A percentile compares a stretch with the other conserved stretches of the same genome.
Conservation (phyloP, 352 stramenopile genomes). For the Elongisporangium senticosum region DNA sequence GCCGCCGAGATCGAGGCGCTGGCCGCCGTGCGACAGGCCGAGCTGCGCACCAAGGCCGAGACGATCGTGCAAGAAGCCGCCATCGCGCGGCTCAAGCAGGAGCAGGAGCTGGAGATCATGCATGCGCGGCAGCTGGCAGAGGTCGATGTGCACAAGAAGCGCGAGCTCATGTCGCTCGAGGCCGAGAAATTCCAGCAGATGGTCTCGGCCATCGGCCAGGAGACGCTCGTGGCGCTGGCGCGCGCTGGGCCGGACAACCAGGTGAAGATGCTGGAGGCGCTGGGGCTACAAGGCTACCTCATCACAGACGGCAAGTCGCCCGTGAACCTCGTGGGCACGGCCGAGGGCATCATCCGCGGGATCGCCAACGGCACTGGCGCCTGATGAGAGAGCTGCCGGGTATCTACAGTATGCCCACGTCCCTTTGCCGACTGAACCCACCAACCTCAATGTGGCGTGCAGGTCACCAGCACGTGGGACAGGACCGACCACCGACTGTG, state of each 20-base stretch:
- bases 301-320: slow-evolving; percentile 82
- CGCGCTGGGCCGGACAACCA: slow-evolving; percentile 67
- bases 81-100: slow-evolving; percentile 44
- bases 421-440: no score
- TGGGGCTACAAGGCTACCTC: slow-evolving; percentile 77
- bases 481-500: no score
- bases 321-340: slow-evolving; percentile 70
- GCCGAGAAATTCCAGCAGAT: slow-evolving; percentile 81
- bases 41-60: slow-evolving; percentile 58
- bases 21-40: slow-evolving; percentile 61
- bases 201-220: slow-evolving; percentile 64
- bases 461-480: no score
- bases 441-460: no score
- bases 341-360: slow-evolving; percentile 65
- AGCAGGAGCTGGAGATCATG: slow-evolving; percentile 51
- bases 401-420: no score
- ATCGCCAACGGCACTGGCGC: slow-evolving; percentile 31
- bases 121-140: slow-evolving; percentile 58
- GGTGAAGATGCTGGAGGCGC: slow-evolving; percentile 68
- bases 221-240: slow-evolving; percentile 71
- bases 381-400: no score
- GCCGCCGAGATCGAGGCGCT: slow-evolving; percentile 70
- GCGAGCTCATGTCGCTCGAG: slow-evolving; percentile 73
- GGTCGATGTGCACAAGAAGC: slow-evolving; percentile 70
- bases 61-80: slow-evolving; percentile 64